Percentiles rank a stretch among this genome's conserved stretches.
Evolutionary conservation across 2,329 filamentous ascomycete species (phyloP).

Genomic region (Aureobasidium vineae): DNA sequence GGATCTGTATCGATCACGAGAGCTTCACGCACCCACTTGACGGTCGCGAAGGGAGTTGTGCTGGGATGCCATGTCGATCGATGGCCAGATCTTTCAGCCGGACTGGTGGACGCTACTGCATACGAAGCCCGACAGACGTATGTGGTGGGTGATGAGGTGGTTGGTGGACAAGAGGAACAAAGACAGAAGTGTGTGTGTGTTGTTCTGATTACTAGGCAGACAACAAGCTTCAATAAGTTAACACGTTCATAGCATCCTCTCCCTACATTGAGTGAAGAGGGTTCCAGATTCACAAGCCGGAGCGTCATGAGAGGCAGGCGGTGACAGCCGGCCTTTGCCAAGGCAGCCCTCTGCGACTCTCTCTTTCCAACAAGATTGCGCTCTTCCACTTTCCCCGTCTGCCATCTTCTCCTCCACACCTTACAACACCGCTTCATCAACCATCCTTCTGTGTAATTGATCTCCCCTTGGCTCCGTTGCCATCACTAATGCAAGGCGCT

Average conservation of each 20-base stretch:
- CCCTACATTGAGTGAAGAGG: background rate
- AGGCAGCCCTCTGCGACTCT: conserved; percentile 5
- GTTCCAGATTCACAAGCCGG: conserved; percentile 1
- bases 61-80: conserved; percentile 54
- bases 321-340: conserved; percentile 6
- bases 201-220: background rate
- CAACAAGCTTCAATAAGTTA: conserved; percentile 20
- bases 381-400: background rate
- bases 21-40: conserved; percentile 61
- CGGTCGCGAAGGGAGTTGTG: conserved; percentile 65
- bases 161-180: background rate
- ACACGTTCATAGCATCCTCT: conserved; percentile 16
- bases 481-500: conserved; percentile 24
- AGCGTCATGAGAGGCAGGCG: conserved; percentile 2
- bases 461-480: conserved; percentile 4
- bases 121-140: background rate
- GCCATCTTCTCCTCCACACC: conserved; percentile 15
- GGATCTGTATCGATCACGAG: background rate
- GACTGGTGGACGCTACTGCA: conserved; percentile 2
- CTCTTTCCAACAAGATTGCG: conserved; percentile 19
- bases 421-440: conserved; percentile 15
- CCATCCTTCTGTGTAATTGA: conserved; percentile 20
- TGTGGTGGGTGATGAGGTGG: background rate
- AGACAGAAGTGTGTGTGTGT: background rate
- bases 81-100: conserved; percentile 2